Percentiles rank a stretch among this genome's conserved stretches.
These are phyloP conservation scores for Ciborinia camelliae DNA, from an alignment of 2,329 filamentous ascomycete species.

Conservation along the genomic window DNA sequence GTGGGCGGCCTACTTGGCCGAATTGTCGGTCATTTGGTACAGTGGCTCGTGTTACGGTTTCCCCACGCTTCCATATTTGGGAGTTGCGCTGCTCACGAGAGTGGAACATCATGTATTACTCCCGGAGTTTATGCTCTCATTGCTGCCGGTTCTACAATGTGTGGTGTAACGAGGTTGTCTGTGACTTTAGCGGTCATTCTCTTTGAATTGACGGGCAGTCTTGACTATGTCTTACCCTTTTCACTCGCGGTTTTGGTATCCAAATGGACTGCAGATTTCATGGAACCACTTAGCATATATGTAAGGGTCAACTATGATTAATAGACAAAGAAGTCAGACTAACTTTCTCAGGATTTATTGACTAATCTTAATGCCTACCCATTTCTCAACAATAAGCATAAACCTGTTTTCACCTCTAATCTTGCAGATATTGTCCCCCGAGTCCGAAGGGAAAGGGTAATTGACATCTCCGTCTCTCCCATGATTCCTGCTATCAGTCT, in stretches of 20 bases:
- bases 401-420: constrained; percentile 84
- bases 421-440: constrained; percentile 82
- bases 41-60: constrained; percentile 73
- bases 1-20: constrained; percentile 90
- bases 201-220: constrained; percentile 90
- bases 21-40: constrained; percentile 79
- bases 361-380: constrained; percentile 98
- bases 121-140: constrained; percentile 96
- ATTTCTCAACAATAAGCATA: constrained; percentile 94
- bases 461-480: constrained; percentile 83
- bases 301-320: constrained; percentile 44
- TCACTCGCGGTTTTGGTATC: constrained; percentile 86
- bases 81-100: constrained; percentile 62
- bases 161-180: constrained; percentile 87
- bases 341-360: constrained; percentile 65
- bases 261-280: constrained; percentile 97
- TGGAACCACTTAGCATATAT: constrained; percentile 93
- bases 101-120: constrained; percentile 80
- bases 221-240: constrained; percentile 94
- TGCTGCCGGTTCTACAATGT: constrained; percentile 95
- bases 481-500: constrained; percentile 74
- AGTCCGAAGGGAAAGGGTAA: constrained; percentile 70
- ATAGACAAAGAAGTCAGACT: constrained; percentile 20
- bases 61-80: constrained; percentile 72
- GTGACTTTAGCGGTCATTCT: constrained; percentile 93